phyloP scores from a whole-genome alignment of 176 grass and related monocot species.

The Rhynchospora breviuscula region DNA sequence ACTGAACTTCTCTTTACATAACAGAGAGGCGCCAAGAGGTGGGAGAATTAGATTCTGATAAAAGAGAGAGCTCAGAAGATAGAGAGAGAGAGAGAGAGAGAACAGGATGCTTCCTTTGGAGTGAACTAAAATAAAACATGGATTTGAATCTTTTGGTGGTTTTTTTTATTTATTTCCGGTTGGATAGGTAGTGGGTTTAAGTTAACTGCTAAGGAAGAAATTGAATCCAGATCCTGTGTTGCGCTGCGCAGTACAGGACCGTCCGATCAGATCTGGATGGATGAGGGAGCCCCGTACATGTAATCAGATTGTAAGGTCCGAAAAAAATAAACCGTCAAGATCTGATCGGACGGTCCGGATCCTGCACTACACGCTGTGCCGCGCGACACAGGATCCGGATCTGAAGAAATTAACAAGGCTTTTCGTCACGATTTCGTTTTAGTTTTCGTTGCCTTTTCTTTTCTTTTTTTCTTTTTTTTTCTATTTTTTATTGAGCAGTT shows the following conservation, averaged over 20 bases:
- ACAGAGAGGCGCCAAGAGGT: background rate
- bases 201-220: background rate
- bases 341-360: too few species aligned
- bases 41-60: constrained; percentile 6
- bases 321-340: too few species aligned
- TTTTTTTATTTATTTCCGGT: background rate
- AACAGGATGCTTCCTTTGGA: background rate
- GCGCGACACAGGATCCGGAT: too few species aligned
- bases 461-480: background rate
- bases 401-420: background rate
- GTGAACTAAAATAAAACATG: background rate
- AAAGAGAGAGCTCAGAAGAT: background rate
- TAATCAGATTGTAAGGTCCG: too few species aligned
- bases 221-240: too few species aligned
- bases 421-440: background rate
- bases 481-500: background rate
- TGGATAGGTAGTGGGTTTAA: background rate
- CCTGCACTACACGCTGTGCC: too few species aligned
- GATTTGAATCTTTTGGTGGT: background rate
- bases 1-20: constrained; percentile 11
- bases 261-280: too few species aligned
- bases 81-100: background rate
- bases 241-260: too few species aligned
- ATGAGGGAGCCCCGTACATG: too few species aligned
- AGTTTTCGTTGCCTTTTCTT: background rate